phyloP scores from a whole-genome alignment of 2,329 filamentous ascomycete genomes.

The Hypocrella siamensis region DNA sequence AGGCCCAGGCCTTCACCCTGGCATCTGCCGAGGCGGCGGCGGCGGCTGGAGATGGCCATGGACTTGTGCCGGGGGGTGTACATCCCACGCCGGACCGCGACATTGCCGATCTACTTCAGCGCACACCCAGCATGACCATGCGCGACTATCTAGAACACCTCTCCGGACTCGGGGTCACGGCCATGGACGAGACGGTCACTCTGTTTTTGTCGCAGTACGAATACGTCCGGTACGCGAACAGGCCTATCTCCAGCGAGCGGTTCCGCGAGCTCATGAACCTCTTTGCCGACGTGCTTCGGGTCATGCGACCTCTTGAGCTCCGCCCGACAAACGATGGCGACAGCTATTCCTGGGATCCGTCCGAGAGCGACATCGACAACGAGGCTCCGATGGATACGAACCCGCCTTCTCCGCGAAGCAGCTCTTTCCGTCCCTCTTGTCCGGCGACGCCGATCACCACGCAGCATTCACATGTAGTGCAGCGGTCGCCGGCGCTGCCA shows the following conservation, averaged over 20 bases:
- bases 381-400: conserved; percentile 26
- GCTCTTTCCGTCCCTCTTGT: conserved; percentile 8
- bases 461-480: conserved; percentile 16
- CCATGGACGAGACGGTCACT: conserved; percentile 24
- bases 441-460: conserved; percentile 15
- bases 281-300: conserved; percentile 66
- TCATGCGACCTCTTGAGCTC: conserved; percentile 52
- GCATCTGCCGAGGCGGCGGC: conserved; percentile 36
- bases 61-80: neutral
- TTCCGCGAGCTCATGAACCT: conserved; percentile 72
- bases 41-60: neutral
- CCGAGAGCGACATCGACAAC: conserved; percentile 24
- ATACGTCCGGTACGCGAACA: conserved; percentile 63
- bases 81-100: conserved; percentile 46
- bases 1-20: conserved; percentile 82
- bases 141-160: conserved; percentile 67
- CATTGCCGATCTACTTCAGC: conserved; percentile 55
- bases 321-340: conserved; percentile 26
- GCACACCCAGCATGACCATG: conserved; percentile 55
- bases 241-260: conserved; percentile 48
- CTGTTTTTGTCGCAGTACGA: conserved; percentile 70
- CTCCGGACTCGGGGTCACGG: conserved; percentile 46
- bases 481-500: conserved; percentile 7
- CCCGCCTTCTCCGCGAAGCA: conserved; percentile 22
- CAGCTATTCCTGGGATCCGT: conserved; percentile 9